Percentiles rank a stretch among this genome's conserved stretches.
Evolutionary conservation across 805 yeast species (phyloP).

Genomic region (Candida cerambycidarum): DNA sequence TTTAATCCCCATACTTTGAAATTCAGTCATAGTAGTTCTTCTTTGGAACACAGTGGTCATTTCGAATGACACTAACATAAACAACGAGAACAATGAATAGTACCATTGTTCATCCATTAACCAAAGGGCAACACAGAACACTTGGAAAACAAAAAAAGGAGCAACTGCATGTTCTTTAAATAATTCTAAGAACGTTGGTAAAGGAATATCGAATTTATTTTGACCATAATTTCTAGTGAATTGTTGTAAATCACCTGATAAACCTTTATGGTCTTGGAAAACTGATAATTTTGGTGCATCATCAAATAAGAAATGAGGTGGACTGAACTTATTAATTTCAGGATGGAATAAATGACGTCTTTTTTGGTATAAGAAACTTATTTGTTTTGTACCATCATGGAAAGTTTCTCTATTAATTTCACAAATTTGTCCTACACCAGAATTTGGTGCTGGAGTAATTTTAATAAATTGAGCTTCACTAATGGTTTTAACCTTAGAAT

Average conservation of each 20-base stretch:
- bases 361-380: slow-evolving; percentile 84
- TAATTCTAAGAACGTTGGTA: slow-evolving; percentile 86
- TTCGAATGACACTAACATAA: slow-evolving; percentile 92
- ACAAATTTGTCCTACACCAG: slow-evolving; percentile 82
- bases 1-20: slow-evolving; percentile 95
- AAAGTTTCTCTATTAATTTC: slow-evolving; percentile 53
- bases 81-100: slow-evolving; percentile 83
- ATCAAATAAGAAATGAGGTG: slow-evolving; percentile 78
- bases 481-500: slow-evolving; percentile 49
- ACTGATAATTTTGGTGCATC: slow-evolving; percentile 54
- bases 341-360: slow-evolving; percentile 77
- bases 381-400: slow-evolving; percentile 59
- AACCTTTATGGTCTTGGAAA: slow-evolving; percentile 58
- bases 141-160: slow-evolving; percentile 94
- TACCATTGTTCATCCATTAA: slow-evolving; percentile 97
- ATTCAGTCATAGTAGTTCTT: slow-evolving; percentile 90
- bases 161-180: slow-evolving; percentile 98
- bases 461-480: slow-evolving; percentile 69
- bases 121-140: slow-evolving; percentile 95
- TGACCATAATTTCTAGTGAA: slow-evolving; percentile 67
- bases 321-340: slow-evolving; percentile 57
- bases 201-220: slow-evolving; percentile 90
- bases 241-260: slow-evolving; percentile 50
- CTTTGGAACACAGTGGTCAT: slow-evolving; percentile 94
- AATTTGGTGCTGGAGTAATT: slow-evolving; percentile 79